A percentile compares a stretch with the other conserved stretches of the same genome.
These are phyloP conservation scores for Arachnopeziza araneosa DNA, from an alignment of 2,329 filamentous ascomycete species.

Conservation along the genomic window DNA sequence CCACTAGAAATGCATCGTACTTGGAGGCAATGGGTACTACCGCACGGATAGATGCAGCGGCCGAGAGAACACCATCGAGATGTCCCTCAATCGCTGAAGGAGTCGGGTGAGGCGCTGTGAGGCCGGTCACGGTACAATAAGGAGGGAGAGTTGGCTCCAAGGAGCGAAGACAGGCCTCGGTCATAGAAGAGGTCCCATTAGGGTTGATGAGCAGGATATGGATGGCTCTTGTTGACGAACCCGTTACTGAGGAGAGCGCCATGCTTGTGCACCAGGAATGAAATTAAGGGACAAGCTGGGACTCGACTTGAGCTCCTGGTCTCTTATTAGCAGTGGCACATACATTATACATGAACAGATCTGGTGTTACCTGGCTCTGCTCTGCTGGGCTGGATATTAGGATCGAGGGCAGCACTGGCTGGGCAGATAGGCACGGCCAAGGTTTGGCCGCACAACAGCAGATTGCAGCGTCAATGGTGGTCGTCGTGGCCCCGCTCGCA, in stretches of 20 bases:
- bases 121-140: conserved; percentile 42
- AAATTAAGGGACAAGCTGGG: neutral
- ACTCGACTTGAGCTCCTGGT: neutral
- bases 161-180: conserved; percentile 40
- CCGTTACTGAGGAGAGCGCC: conserved; percentile 23
- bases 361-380: neutral
- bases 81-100: conserved; percentile 46
- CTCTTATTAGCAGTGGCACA: neutral
- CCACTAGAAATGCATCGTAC: conserved; percentile 70
- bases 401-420: neutral
- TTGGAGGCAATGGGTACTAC: conserved; percentile 37
- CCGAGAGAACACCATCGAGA: conserved; percentile 44
- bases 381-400: neutral
- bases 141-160: conserved; percentile 39
- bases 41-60: conserved; percentile 42
- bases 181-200: conserved; percentile 43
- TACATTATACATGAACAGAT: neutral
- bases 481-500: neutral
- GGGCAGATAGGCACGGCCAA: neutral
- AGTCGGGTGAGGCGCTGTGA: conserved; percentile 43
- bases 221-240: conserved; percentile 23
- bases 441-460: neutral
- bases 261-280: neutral
- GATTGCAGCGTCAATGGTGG: neutral
- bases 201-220: conserved; percentile 44